phyloP scores from a whole-genome alignment of 139 green algal genomes.

The Micractinium conductrix region DNA sequence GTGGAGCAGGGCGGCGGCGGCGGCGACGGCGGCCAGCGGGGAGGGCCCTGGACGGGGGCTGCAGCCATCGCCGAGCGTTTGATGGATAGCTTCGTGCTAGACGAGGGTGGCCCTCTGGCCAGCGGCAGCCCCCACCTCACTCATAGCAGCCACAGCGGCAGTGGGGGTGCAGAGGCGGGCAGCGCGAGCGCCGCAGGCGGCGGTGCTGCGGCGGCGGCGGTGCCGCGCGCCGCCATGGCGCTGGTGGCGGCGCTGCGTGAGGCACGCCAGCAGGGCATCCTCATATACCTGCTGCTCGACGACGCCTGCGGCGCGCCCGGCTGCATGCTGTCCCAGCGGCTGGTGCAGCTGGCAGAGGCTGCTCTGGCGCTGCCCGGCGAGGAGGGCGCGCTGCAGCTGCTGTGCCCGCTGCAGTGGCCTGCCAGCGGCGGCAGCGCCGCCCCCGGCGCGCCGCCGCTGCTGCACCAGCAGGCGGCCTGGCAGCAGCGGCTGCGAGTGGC shows the following conservation, averaged over 20 bases:
- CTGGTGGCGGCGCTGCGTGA: slow-evolving; percentile 24
- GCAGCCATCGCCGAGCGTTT: slow-evolving; percentile 8
- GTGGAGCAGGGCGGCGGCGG: background rate
- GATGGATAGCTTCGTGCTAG: slow-evolving; percentile 17
- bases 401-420: slow-evolving; percentile 17
- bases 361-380: slow-evolving; percentile 7
- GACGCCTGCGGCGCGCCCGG: slow-evolving; percentile 5
- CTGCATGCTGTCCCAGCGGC: slow-evolving; percentile 17
- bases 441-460: background rate
- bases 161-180: background rate
- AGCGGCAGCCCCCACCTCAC: background rate
- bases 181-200: background rate
- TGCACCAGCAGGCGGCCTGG: slow-evolving; percentile 29
- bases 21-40: background rate
- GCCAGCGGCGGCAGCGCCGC: background rate
- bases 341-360: slow-evolving; percentile 30
- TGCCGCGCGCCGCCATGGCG: slow-evolving; percentile 12
- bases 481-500: slow-evolving; percentile 43
- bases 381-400: background rate
- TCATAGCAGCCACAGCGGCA: background rate
- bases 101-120: background rate
- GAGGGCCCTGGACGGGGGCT: background rate
- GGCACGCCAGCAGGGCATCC: background rate
- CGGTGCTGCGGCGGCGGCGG: background rate
- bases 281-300: slow-evolving; percentile 3